Evolutionary conservation across 805 yeast genomes (phyloP).

Genomic region (Yamadazyma sp.): DNA sequence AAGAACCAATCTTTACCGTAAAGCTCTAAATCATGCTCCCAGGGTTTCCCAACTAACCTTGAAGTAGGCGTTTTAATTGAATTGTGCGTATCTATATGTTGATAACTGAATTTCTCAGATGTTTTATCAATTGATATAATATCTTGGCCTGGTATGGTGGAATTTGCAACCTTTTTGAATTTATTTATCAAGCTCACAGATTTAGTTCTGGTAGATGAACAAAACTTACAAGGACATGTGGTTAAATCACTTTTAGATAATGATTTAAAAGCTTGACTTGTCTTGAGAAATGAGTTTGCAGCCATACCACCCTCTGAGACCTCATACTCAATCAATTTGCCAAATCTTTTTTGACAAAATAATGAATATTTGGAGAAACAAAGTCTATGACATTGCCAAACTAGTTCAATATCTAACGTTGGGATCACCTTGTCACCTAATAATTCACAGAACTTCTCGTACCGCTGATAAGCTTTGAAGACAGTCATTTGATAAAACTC

Average conservation of each 20-base stretch:
- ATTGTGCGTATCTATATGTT: slow-evolving; percentile 3
- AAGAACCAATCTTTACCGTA: too few relatives aligned
- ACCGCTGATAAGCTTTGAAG: background rate
- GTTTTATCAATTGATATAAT: background rate
- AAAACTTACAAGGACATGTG: slow-evolving; percentile 2
- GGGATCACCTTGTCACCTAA: background rate
- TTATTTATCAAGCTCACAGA: background rate
- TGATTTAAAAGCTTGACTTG: slow-evolving; percentile 1
- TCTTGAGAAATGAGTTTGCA: background rate
- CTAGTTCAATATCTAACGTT: slow-evolving; percentile 2
- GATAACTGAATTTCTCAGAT: background rate
- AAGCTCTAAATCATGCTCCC: slow-evolving; percentile 1
- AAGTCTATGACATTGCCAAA: slow-evolving; percentile 3
- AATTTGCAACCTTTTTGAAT: background rate
- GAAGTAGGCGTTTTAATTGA: background rate
- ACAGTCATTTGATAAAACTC: background rate
- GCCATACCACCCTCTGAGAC: background rate
- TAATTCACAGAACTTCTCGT: background rate
- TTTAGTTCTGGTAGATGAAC: background rate
- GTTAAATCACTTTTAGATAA: slow-evolving; percentile 1
- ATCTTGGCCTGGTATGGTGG: background rate
- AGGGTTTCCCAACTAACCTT: background rate
- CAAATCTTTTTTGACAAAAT: background rate
- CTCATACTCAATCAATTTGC: background rate
- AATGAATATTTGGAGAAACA: background rate